phyloP scores from a whole-genome alignment of 768 basidiomycete genomes.

The Peribolospora kevripleyi region DNA sequence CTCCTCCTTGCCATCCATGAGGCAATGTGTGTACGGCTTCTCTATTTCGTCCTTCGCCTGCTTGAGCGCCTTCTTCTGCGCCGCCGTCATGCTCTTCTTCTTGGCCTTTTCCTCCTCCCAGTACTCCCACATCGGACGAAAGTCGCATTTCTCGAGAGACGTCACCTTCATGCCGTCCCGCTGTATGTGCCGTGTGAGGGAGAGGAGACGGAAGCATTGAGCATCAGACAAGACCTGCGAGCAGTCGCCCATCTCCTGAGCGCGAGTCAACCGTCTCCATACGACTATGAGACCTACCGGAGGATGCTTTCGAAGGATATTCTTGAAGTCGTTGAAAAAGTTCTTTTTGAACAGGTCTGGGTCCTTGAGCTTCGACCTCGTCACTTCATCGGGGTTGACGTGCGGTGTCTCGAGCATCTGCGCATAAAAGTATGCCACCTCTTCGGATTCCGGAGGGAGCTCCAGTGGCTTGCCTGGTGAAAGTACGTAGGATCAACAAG shows the following conservation, averaged over 20 bases:
- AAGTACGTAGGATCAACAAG: not conserved
- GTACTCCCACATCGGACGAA: conserved; percentile 77
- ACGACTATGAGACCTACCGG: conserved; percentile 33
- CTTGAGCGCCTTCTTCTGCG: conserved; percentile 81
- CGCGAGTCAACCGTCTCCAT: too few species aligned
- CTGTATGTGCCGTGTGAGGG: conserved; percentile 14
- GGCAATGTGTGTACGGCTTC: conserved; percentile 55
- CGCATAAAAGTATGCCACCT: conserved; percentile 88
- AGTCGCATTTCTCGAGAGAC: conserved; percentile 62
- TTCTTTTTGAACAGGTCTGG: conserved; percentile 49
- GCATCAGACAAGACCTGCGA: conserved; percentile 14
- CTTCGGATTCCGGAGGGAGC: conserved; percentile 67
- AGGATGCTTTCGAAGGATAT: conserved; percentile 43
- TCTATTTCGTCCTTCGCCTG: conserved; percentile 61
- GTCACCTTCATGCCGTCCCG: conserved; percentile 49
- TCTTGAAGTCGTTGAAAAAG: conserved; percentile 78
- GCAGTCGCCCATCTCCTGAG: not conserved
- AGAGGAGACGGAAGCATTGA: not conserved
- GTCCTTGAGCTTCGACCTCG: too few species aligned
- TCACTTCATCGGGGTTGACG: conserved; percentile 35
- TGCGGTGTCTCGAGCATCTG: conserved; percentile 83
- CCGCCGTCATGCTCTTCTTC: conserved; percentile 60
- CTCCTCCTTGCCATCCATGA: conserved; percentile 90
- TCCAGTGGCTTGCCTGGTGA: conserved; percentile 45
- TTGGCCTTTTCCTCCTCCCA: conserved; percentile 78